Evolutionary conservation across 495 filamentous ascomycete species (phyloP).

Genomic region (Penicillium canariense): DNA sequence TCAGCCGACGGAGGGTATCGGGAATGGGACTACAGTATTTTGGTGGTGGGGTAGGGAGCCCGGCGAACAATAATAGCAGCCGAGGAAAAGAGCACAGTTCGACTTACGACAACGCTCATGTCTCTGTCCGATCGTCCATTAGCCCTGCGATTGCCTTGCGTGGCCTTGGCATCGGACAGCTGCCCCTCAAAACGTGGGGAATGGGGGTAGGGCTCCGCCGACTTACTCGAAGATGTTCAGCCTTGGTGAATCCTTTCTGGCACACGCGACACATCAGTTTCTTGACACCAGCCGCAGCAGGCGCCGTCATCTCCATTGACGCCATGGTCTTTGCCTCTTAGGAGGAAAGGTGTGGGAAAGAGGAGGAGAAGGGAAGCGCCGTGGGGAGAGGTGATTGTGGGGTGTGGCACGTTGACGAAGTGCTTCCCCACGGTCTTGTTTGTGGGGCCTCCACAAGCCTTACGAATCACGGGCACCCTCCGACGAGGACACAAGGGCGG

Average conservation of each 20-base stretch:
- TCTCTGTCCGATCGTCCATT: constrained; percentile 34
- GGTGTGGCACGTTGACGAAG: constrained; percentile 12
- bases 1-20: constrained; percentile 18
- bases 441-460: not conserved
- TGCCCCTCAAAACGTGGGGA: constrained; percentile 19
- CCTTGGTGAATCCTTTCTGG: constrained; percentile 45
- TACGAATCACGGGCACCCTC: not conserved
- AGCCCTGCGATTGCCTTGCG: constrained; percentile 7
- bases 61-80: not conserved
- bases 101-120: constrained; percentile 50
- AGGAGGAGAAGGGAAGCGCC: not conserved
- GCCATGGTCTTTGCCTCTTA: constrained; percentile 4
- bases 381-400: constrained; percentile 25
- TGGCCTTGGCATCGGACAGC: not conserved
- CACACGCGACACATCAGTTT: constrained; percentile 42
- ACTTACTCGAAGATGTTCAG: constrained; percentile 45
- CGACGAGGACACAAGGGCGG: not conserved
- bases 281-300: constrained; percentile 20
- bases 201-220: not conserved
- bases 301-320: constrained; percentile 21
- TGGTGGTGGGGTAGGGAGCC: not conserved
- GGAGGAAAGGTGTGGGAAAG: not conserved
- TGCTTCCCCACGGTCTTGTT: not conserved
- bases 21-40: not conserved
- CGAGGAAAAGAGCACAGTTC: not conserved